Evolutionary conservation across 164 flowering plant species (phyloP), one percentile per base, ranked within the genome.

Genomic region (Tetracentron sinense): DNA sequence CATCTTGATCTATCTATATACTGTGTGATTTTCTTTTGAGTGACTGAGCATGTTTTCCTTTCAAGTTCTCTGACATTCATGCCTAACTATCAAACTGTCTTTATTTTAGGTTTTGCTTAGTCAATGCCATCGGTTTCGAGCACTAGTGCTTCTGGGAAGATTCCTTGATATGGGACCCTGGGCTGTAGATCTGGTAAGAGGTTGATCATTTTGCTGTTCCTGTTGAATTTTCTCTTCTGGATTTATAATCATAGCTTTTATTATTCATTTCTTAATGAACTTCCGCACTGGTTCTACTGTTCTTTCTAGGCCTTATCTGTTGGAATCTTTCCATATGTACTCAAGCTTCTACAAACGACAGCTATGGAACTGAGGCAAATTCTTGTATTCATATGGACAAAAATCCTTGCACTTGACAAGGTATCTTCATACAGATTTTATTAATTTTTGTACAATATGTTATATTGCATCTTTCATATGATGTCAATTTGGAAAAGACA

Each of bases 331-430:
- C 97, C 98, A 1, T 94, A 91, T 70, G 97, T 94, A 33, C 74
- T 94, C 46, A 94, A 91, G 77, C 84, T 94, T 62, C 79, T 94
- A 74, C 95, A 87, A 79, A 94, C 97, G 21, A 82, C 89, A 21
- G 89, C 96, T 28, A 81, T 85, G 17, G 98, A 94, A 64, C 79
- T 94, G 26, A 79, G 95, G 26, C 97, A 89, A 69, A 88, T 94
- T 71, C 98, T 94, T 75, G 98, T 94, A 30, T 94, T 94, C 67
- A 94, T 94, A 58, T 94, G 98, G 98, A 91, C 98, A 55, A 94
- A 91, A 66, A 94, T 94, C 68, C 88, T 94, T 56, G 95, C 97
- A 7, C 93, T 89, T 72, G 98, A 91, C 78, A 94, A 89, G n/a
- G 98, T 94, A 79, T 61, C 20, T 35, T n/a, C n/a, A n/a, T n/a